These are phyloP conservation scores for Paramecium sexaurelia DNA, from an alignment of 73 alveolate species.

Conservation along the genomic window DNA sequence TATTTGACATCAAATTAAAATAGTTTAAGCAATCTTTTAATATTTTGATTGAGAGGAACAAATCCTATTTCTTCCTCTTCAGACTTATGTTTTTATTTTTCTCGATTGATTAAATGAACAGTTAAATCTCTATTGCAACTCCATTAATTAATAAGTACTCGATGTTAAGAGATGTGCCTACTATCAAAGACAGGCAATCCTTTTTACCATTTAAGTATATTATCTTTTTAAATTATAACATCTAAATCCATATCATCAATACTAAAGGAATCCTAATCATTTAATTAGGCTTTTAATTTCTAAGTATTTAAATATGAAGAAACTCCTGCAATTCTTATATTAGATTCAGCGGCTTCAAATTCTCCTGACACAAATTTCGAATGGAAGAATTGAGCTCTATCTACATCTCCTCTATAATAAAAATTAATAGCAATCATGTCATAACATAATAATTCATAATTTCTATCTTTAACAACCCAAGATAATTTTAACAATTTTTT, in stretches of 20 bases:
- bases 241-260: constrained; percentile 54
- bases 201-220: constrained; percentile 32
- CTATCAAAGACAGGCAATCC: constrained; percentile 50
- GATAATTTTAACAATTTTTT: constrained; percentile 16
- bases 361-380: constrained; percentile 45
- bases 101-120: constrained; percentile 37
- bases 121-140: constrained; percentile 48
- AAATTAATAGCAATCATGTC: constrained; percentile 27
- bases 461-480: constrained; percentile 61
- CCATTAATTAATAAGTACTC: constrained; percentile 38
- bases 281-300: background rate
- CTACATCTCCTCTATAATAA: constrained; percentile 56
- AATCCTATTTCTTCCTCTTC: constrained; percentile 53
- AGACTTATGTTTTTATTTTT: background rate
- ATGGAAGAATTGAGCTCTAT: constrained; percentile 52
- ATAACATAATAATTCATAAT: constrained; percentile 26
- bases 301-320: background rate
- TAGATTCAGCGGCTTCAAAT: background rate
- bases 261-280: constrained; percentile 43
- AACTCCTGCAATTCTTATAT: constrained; percentile 17
- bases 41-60: constrained; percentile 24
- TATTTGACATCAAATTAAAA: constrained; percentile 35
- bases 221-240: background rate
- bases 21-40: constrained; percentile 4
- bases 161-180: background rate